Percentiles rank a stretch among this genome's conserved stretches.
phyloP scores from a whole-genome alignment of 345 rosid species.

The Syzygium oleosum region DNA sequence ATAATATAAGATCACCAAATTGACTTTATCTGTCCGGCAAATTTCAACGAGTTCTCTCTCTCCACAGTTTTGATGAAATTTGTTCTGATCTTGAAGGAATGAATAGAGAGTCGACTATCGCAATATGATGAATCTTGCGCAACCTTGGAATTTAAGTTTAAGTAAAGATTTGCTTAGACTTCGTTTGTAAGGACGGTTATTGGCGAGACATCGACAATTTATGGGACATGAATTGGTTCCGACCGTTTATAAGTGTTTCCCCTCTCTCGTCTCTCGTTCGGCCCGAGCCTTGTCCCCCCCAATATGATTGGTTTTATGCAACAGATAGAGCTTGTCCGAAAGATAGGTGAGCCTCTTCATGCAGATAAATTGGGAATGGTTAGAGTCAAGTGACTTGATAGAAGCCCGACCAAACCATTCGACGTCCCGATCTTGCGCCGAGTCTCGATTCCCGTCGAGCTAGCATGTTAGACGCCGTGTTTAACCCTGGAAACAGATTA shows the following conservation, averaged over 20 bases:
- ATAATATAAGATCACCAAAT: neutral
- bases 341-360: neutral
- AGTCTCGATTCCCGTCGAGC: neutral
- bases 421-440: neutral
- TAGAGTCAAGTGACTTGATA: too few relatives aligned
- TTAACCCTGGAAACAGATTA: neutral
- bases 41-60: neutral
- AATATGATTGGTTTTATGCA: neutral
- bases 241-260: neutral
- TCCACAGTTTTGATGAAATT: neutral
- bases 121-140: neutral
- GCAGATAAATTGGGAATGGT: too few relatives aligned
- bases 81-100: neutral
- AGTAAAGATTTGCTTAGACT: too few relatives aligned
- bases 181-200: too few relatives aligned
- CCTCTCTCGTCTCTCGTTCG: neutral
- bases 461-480: neutral
- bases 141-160: too few relatives aligned
- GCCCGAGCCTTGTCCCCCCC: neutral
- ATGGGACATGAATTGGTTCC: too few relatives aligned
- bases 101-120: neutral
- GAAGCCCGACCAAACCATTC: too few relatives aligned
- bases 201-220: too few relatives aligned
- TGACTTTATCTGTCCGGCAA: neutral
- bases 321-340: neutral